Percentiles rank a stretch among this genome's conserved stretches.
These are phyloP conservation scores for Hippophae tibetana DNA, from an alignment of 306 rosid genomes.

Conservation along the genomic window DNA sequence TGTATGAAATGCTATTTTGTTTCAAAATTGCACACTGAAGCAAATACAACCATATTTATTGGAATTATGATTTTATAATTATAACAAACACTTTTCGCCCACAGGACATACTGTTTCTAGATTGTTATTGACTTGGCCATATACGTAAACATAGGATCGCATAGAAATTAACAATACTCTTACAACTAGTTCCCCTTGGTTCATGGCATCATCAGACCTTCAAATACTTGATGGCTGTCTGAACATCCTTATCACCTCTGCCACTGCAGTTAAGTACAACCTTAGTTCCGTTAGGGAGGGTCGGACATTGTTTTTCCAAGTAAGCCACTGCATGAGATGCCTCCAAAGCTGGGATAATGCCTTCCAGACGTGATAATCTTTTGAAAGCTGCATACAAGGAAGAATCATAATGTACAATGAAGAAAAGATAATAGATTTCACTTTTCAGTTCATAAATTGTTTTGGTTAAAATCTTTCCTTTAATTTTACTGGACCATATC, in stretches of 20 bases:
- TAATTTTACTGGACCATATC: too few species aligned
- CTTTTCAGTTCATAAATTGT: too few species aligned
- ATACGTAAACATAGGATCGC: background rate
- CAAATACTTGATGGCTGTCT: constrained; percentile 79
- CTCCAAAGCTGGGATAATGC: constrained; percentile 94
- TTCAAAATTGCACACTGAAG: too few species aligned
- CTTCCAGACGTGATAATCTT: constrained; percentile 75
- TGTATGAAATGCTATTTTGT: too few species aligned
- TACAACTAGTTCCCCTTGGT: background rate
- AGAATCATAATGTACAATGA: background rate
- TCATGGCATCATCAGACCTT: constrained; percentile 33
- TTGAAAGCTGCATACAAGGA: constrained; percentile 61
- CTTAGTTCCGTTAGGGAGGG: constrained; percentile 61
- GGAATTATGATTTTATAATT: too few species aligned
- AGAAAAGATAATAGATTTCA: background rate
- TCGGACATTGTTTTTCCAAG: constrained; percentile 70
- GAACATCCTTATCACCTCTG: constrained; percentile 94
- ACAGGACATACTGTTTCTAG: background rate
- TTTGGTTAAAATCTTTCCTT: too few species aligned
- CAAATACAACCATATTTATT: background rate
- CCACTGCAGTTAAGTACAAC: constrained; percentile 89
- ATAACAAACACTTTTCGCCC: too few species aligned
- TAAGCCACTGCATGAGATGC: constrained; percentile 94
- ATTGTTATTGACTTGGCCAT: background rate
- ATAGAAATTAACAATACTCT: background rate